Conservation (phyloP, 2,329 filamentous ascomycete genomes). For the Xylaria digitata region DNA sequence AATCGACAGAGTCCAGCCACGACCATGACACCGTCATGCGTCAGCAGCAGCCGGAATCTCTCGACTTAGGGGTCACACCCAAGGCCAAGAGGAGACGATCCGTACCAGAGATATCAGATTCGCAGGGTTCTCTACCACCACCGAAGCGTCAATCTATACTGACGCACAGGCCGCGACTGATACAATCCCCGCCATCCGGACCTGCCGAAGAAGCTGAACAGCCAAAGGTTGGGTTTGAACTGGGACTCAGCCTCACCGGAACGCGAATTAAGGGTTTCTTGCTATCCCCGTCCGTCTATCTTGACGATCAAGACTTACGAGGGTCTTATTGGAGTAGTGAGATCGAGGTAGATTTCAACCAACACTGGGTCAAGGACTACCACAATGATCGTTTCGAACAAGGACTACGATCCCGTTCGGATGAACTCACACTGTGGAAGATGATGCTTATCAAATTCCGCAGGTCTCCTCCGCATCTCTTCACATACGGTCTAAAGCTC, state of each 20-base stretch:
- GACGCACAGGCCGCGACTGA: too few species aligned
- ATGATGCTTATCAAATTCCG: background rate
- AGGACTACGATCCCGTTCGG: background rate
- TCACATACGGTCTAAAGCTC: slow-evolving; percentile 24
- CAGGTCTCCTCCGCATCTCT: background rate
- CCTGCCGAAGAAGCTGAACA: background rate
- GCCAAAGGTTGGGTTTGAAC: background rate
- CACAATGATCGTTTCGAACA: background rate
- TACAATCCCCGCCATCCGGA: background rate
- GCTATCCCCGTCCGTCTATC: background rate
- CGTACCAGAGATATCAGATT: too few species aligned
- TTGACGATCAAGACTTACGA: background rate
- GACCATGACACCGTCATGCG: too few species aligned
- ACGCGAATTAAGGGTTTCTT: background rate
- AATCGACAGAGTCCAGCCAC: too few species aligned
- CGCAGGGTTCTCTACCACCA: too few species aligned
- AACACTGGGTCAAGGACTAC: background rate
- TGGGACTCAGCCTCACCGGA: background rate
- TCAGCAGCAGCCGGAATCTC: background rate
- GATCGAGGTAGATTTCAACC: background rate
- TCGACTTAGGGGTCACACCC: too few species aligned
- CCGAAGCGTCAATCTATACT: too few species aligned
- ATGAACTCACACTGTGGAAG: slow-evolving; percentile 19
- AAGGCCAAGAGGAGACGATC: background rate
- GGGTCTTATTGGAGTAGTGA: background rate